These are phyloP conservation scores for Yamadazyma jaroonii DNA, from an alignment of 1,139 yeast genomes.

Conservation along the genomic window DNA sequence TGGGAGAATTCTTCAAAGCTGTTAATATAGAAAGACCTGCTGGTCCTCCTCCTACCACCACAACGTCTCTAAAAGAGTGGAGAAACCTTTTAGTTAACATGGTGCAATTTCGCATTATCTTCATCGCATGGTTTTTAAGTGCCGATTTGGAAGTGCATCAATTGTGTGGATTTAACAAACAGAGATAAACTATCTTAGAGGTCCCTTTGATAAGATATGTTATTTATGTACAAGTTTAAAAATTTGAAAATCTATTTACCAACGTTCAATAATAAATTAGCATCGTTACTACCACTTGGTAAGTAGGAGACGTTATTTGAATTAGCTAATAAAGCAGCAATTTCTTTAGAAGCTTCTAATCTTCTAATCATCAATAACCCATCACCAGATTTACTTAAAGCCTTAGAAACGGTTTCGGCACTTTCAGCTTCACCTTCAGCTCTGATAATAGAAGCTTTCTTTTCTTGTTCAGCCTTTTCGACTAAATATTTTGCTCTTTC, in stretches of 20 bases:
- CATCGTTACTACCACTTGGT: conserved; percentile 51
- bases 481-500: conserved; percentile 94
- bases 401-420: conserved; percentile 93
- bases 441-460: conserved; percentile 89
- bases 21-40: conserved; percentile 90
- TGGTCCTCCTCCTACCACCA: conserved; percentile 96
- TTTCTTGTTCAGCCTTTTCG: conserved; percentile 96
- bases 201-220: too few species aligned
- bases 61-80: conserved; percentile 53
- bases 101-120: conserved; percentile 4
- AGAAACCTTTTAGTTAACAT: conserved; percentile 8
- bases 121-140: background rate
- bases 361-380: conserved; percentile 92
- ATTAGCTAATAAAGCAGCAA: conserved; percentile 81
- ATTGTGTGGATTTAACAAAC: too few species aligned
- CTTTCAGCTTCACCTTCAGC: conserved; percentile 99
- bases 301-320: conserved; percentile 90
- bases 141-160: too few species aligned
- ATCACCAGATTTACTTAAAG: conserved; percentile 92
- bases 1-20: conserved; percentile 66
- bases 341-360: conserved; percentile 94
- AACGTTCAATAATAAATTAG: conserved; percentile 40
- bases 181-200: too few species aligned
- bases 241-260: conserved; percentile 24
- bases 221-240: conserved; percentile 1